Evolutionary conservation across 768 basidiomycete genomes (phyloP), one percentile per base, ranked within the genome.

Genomic region (Suillus bovinus): DNA sequence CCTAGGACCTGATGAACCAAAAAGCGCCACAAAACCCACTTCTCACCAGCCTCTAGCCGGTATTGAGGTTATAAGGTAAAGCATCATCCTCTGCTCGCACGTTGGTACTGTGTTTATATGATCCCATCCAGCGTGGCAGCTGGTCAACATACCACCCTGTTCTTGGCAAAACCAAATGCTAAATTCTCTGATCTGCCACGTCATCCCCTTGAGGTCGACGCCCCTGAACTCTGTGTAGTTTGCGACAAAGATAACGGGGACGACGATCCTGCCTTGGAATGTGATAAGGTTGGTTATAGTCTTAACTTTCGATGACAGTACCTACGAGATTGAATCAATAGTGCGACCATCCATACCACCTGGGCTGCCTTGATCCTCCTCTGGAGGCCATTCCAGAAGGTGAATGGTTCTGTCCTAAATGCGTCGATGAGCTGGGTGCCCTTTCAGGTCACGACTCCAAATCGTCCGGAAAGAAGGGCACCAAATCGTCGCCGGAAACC

Each of bases 331-430:
- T 52, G 53, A 14, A 9, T 27, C 24, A 11, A 60, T 62, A 96
- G 91, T 99, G 96, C 71, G 96, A 99, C 71, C 81, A 83, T 47
- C 92, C 94, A 1, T 96, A 90, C 73, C 96, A 98, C 73, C 79
- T 91, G 16, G 80, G 80, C 14, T 99, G 96, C 73, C 84, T 96
- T 50, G 77, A 80, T 47, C 94, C 94, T 20, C 93, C 94, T 2
- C 76, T 99, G 52, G 72, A 77, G 17, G 85, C 81, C 5, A 79
- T 96, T 20, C 96, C 96, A 0, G 89, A 91, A 38, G 96, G 92
- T 41, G 91, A 95, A 77, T 95, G 94, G 94, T 94, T 94, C 80
- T 96, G 94, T 69, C 86, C 89, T 0, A 80, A 84, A 61, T 96
- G 94, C 70, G 74, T 76, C 11, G 79, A 80, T 38, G 81, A 84